Base-by-base conservation (phyloP, 306 rosid species). In the Erythrophleum fordii region DNA sequence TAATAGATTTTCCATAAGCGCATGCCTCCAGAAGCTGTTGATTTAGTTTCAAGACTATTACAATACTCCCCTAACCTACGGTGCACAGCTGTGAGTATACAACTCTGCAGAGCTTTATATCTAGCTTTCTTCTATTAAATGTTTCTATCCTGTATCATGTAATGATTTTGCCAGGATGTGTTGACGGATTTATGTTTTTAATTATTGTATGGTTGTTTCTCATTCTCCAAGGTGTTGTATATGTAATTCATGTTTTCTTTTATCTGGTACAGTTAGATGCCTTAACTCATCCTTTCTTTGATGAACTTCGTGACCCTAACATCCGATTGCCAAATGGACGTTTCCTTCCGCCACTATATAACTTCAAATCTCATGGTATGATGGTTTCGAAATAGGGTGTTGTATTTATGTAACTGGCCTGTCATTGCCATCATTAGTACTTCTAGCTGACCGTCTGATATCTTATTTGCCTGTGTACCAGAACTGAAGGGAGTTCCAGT, bases 11-110 rank as follows among this genome's bases (percentile, higher is more conserved):
- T 95, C 85, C 93, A 95, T 85, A 95, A 91, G 82, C 97, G 98
- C 55, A 92, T 95, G 98, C 98, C 98, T 58, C 97, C 97, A 60
- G 98, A 95, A 84, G 97, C 98, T 69, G 98, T 95, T 83, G 98
- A 95, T 88, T 89, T 95, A 78, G 98, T 95, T 73, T 95, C 98
- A 56, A 90, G 98, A 91, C 86, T 95, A 65, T 80, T 95, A 58
- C 98, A 95, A 49, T 95, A 95, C 90, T 95, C 98, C 35, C 98
- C 98, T 28, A 91, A 92, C 84, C 85, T 92, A 61, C 94, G 98
- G 60, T 92, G 98, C 92, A 26, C 91, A 80, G 94, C 98, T 76
- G 98, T 95, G 88, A 87, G 97, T 87, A 75, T 59, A 34, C 26
- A 51, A 55, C 16, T 49, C 39, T 31, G 48, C 29, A 18, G 58